Evolutionary conservation across 768 basidiomycete species (phyloP).

Genomic region (Macrolepiota fuliginosa): DNA sequence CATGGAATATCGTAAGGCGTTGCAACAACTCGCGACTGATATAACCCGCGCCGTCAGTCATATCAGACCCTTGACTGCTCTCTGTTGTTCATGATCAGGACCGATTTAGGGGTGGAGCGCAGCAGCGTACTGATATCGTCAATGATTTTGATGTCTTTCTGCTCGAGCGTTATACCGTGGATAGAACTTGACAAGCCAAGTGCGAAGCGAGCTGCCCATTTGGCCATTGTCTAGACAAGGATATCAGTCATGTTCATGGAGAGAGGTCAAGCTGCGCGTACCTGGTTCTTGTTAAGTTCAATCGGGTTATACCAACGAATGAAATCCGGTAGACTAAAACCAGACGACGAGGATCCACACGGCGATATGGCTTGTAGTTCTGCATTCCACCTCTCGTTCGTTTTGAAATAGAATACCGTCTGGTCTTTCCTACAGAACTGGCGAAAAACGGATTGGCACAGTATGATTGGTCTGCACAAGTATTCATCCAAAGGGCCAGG

Average conservation of each 20-base stretch:
- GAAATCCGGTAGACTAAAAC: conserved; percentile 44
- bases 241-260: conserved; percentile 1
- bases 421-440: conserved; percentile 62
- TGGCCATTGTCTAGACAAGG: conserved; percentile 48
- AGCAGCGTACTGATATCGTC: conserved; percentile 47
- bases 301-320: conserved; percentile 56
- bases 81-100: conserved; percentile 15
- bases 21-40: conserved; percentile 37
- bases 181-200: conserved; percentile 64
- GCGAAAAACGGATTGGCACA: conserved; percentile 54
- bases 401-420: conserved; percentile 52
- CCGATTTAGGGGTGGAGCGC: not conserved
- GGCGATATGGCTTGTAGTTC: conserved; percentile 13
- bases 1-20: conserved; percentile 29
- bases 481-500: conserved; percentile 35
- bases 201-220: conserved; percentile 62
- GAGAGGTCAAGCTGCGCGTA: conserved; percentile 15
- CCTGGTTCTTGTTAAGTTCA: conserved; percentile 46
- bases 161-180: conserved; percentile 45
- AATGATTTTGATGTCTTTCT: conserved; percentile 33
- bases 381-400: conserved; percentile 40
- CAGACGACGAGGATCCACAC: conserved; percentile 18
- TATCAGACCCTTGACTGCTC: conserved; percentile 34
- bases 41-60: conserved; percentile 58
- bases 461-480: conserved; percentile 47